Evolutionary conservation across 1,284 basidiomycete genomes (phyloP), one percentile per base, ranked within the genome.

Genomic region (Phaffia rhodozyma): DNA sequence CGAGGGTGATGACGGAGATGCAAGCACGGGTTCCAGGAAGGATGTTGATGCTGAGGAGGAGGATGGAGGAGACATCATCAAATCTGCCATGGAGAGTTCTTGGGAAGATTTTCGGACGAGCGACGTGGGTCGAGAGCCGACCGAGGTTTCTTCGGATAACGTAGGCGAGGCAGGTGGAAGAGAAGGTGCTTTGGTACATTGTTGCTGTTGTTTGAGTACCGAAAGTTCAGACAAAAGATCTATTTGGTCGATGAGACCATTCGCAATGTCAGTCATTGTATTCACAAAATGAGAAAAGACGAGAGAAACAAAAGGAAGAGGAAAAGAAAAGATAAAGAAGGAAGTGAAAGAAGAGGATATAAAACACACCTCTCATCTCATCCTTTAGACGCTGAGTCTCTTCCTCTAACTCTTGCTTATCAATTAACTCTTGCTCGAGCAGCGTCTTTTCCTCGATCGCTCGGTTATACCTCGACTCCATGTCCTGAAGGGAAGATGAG

Each of bases 381-480:
- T 98, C 96, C 75, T 86, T 92, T 63, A 96, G 75, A 53, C 96
- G 81, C 75, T 98, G 96, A 60, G 82, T 84, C 72, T 96, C 89
- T 74, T 96, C 93, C 72, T 97, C 92, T 48, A 97, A 73, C 67
- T 81, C 85, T 3, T 89, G 86, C 76, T 93, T 94, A 74, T 87
- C 87, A 53, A 97, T 78, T n/a, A 98, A 79, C 73, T 99, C 96
- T 70, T 97, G 91, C 75, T 99, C 96, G 43, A 98, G 80, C 54
- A 98, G 77, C 57, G 96, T 97, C 76, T 97, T 97, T 78, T 97
- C 90, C 75, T 99, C 96, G 58, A 98, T 80, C 1, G 88, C 87
- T 66, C 85, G 83, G 68, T 91, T 86, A 78, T 97, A 97, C 73
- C 87, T 91, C 67, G 82, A 80, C 77, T 98, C 94, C 72, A 91